These are phyloP conservation scores for Eucalyptus cloeziana DNA, from an alignment of 345 rosid species.

Conservation along the genomic window DNA sequence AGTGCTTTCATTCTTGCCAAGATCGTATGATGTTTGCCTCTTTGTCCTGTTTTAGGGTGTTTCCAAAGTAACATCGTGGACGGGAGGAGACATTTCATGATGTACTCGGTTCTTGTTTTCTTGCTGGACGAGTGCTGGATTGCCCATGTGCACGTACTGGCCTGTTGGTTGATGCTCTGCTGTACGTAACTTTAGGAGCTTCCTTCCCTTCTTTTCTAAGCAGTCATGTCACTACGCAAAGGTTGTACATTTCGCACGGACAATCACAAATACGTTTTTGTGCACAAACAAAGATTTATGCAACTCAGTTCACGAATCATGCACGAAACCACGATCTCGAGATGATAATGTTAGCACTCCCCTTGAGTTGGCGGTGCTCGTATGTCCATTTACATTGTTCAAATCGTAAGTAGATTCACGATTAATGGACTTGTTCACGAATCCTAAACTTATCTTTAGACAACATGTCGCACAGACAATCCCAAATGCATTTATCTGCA, in stretches of 20 bases:
- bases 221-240: background rate
- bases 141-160: background rate
- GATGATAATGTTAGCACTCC: background rate
- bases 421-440: background rate
- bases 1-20: background rate
- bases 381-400: background rate
- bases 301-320: background rate
- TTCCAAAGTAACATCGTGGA: background rate
- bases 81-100: background rate
- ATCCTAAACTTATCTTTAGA: no score
- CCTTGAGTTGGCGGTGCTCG: background rate
- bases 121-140: background rate
- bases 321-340: background rate
- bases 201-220: background rate
- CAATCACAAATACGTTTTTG: background rate
- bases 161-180: background rate
- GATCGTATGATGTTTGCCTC: background rate
- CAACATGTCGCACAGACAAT: background rate
- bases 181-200: background rate
- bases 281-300: background rate
- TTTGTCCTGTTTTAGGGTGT: background rate
- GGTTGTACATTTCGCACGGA: background rate
- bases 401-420: fast-evolving
- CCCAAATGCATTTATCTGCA: background rate
- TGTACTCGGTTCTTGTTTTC: background rate